Base-by-base conservation (phyloP, 2,329 filamentous ascomycete genomes). In the Fusarium chlamydosporum region DNA sequence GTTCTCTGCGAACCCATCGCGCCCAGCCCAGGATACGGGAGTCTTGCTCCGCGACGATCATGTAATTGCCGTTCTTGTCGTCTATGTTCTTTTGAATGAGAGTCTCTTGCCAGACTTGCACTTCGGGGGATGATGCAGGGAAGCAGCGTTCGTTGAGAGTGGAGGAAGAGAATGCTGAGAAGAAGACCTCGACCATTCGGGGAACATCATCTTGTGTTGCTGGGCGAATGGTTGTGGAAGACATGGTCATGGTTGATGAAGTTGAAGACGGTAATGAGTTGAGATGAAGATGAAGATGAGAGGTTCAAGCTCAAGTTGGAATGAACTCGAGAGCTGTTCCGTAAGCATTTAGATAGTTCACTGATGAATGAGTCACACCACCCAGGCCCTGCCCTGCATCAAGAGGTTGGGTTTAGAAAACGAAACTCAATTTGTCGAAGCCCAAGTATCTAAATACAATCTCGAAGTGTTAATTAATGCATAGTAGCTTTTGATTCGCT, bases 181-280 rank as follows among this genome's bases (percentile, higher is more conserved):
- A 68, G 52, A 74, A 67, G 63, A 79, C 71, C 12, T 67, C 56
- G 33, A 76, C 55, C 61, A 82, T 73, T n/a, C 56, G 58, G 7
- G 75, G 67, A 34, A 77, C 64, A 63, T 82, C 79, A 7, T 66
- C 52, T 4, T 74, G 61, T 2, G 74, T 80, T 41, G 81, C 84
- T 34, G 76, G 75, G 31, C 83, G 82, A 57, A 84, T 23, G 3
- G 35, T 57, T 29, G 68, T 35, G 13, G 60, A 20, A 11, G 58
- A 26, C 72, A 74, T 74, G 35, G 33, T 50, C 35, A 16, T 3
- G 31, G 38, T 33, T 56, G 53, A 9, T 35, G 38, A 26, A 26
- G 7, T 12, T 11, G 9, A 41, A 20, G 18, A 8, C 20, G 12
- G 11, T 6, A 12, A 7, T 29, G 26, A 9, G 47, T 20, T 26